phyloP scores from a whole-genome alignment of 495 filamentous ascomycete species.

The Usnea hakonensis region DNA sequence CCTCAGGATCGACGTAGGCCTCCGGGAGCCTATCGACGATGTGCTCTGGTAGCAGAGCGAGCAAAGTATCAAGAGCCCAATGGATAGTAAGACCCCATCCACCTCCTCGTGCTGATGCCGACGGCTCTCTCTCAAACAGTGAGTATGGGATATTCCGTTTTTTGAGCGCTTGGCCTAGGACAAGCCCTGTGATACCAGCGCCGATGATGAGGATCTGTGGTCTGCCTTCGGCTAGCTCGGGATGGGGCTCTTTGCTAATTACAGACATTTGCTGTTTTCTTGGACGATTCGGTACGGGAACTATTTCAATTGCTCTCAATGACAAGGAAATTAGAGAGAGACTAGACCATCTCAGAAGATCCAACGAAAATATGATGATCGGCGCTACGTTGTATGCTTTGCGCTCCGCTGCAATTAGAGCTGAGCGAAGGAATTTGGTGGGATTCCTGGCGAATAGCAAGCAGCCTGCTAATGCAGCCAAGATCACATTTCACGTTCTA shows the following conservation, averaged over 20 bases:
- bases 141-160: conserved; percentile 38
- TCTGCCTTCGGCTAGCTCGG: not conserved
- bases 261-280: not conserved
- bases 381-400: too few species aligned
- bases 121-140: conserved; percentile 49
- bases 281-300: too few species aligned
- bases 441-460: not conserved
- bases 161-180: conserved; percentile 51
- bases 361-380: too few species aligned
- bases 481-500: not conserved
- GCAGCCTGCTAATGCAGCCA: not conserved
- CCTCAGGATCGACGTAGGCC: conserved; percentile 43
- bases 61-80: conserved; percentile 46
- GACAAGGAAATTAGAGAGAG: too few species aligned
- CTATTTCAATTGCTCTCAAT: too few species aligned
- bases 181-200: conserved; percentile 4
- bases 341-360: too few species aligned
- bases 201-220: not conserved
- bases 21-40: conserved; percentile 41
- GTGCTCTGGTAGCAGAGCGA: conserved; percentile 42
- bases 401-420: not conserved
- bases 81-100: conserved; percentile 57
- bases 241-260: not conserved
- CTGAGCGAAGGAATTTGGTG: not conserved
- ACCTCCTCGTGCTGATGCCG: conserved; percentile 35